Conservation (phyloP, 805 yeast genomes). For the Isabelozyma pseudorhagii region DNA sequence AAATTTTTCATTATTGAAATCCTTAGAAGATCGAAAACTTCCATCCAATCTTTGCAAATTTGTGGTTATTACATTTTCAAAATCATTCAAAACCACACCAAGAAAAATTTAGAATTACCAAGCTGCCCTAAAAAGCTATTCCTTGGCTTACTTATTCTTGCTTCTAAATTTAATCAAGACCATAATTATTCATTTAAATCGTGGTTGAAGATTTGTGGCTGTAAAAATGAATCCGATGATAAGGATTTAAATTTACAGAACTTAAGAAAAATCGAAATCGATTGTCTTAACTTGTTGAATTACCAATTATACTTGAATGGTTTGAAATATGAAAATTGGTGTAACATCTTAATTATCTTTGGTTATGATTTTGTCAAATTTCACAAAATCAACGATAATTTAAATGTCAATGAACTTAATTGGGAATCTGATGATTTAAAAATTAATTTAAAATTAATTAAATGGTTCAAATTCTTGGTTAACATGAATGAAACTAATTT, state of each 20-base stretch:
- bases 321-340: slow-evolving; percentile 46
- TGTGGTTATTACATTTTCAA: slow-evolving; percentile 63
- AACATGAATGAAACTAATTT: slow-evolving; percentile 20
- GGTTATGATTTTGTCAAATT: slow-evolving; percentile 40
- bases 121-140: slow-evolving; percentile 64
- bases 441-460: slow-evolving; percentile 19
- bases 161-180: slow-evolving; percentile 74
- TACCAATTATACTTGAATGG: slow-evolving; percentile 56
- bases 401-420: slow-evolving; percentile 13
- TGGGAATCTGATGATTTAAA: slow-evolving; percentile 21
- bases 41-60: slow-evolving; percentile 60
- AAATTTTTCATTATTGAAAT: slow-evolving; percentile 47
- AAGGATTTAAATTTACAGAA: slow-evolving; percentile 40
- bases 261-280: slow-evolving; percentile 50
- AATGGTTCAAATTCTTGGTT: slow-evolving; percentile 26
- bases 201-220: slow-evolving; percentile 75
- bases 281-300: slow-evolving; percentile 50
- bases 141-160: slow-evolving; percentile 63
- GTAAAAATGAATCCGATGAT: slow-evolving; percentile 17
- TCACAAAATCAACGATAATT: slow-evolving; percentile 24
- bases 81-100: slow-evolving; percentile 24
- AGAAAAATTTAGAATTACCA: slow-evolving; percentile 6
- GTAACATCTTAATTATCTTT: slow-evolving; percentile 39
- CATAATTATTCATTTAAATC: slow-evolving; percentile 63
- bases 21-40: slow-evolving; percentile 36